Base-by-base conservation (phyloP, 352 stramenopile genomes). In the Peronospora destructor region DNA sequence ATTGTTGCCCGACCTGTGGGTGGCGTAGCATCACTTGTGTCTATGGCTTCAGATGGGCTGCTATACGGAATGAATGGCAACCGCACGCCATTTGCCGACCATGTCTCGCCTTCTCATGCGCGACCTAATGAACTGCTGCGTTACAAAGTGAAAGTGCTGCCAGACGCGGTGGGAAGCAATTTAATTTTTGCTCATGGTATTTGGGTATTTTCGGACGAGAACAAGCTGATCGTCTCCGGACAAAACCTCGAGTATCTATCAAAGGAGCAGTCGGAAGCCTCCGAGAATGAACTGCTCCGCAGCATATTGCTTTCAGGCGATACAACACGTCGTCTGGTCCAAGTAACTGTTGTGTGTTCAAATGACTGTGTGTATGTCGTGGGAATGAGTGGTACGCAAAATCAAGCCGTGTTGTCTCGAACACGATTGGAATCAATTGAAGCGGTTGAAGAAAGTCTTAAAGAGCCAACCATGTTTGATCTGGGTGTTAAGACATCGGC, bases 1-100 rank as follows among this genome's bases (percentile, higher is more conserved):
- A 81, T 93, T 42, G 61, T 93, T 5, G 76, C 83, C 19, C 75
- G 78, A 14, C 83, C 83, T 0, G 83, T 93, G 64, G 75, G 80
- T 36, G 83, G 83, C 2, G 57, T 93, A 19, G 83, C 83, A 25
- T 87, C 77, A 4, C 58, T 93, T 9, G 69, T 93, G 23, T 85
- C 83, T 3, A 71, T 86, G 63, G 65, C 83, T 2, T 89, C 80
- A 2, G 77, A 93, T 49, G 83, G 83, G 6, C 45, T 93, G 9
- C 42, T 92, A 1, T 79, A 84, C 43, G 73, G 73, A 47, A 75
- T 85, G 41, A 61, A 64, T 21, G 63, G 66, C 19, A 67, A 66
- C 32, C 42, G 64, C 8, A 40, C 64, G 16, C 59, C 64, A 25
- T 61, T 73, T 28, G 63, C 83, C 9, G 53, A 66, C 9, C 51